A percentile compares a stretch with the other conserved stretches of the same genome.
phyloP scores from a whole-genome alignment of 2,329 filamentous ascomycete species.

The Akanthomyces dipterigenus region DNA sequence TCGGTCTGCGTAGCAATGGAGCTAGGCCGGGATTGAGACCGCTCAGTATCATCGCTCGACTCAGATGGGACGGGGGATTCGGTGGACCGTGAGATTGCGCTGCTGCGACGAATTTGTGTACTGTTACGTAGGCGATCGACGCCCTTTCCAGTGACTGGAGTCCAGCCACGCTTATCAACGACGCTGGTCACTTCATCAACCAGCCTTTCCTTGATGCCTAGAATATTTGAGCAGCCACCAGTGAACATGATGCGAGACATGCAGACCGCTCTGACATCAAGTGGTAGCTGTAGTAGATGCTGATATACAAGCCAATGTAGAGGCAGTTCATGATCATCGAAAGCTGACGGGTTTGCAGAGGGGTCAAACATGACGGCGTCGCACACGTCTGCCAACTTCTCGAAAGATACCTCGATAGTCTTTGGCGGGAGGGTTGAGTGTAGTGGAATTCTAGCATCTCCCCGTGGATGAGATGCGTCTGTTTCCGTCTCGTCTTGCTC shows the following conservation, averaged over 20 bases:
- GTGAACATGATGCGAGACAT: slow-evolving; percentile 86
- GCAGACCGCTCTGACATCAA: slow-evolving; percentile 77
- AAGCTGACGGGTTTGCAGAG: slow-evolving; percentile 42
- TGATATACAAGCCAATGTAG: slow-evolving; percentile 71
- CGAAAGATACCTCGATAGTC: slow-evolving; percentile 60
- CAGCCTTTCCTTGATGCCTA: slow-evolving; percentile 72
- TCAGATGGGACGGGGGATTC: slow-evolving; percentile 19
- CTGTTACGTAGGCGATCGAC: slow-evolving; percentile 48
- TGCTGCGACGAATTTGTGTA: slow-evolving; percentile 32
- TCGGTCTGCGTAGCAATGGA: slow-evolving; percentile 20
- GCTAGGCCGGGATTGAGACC: slow-evolving; percentile 16
- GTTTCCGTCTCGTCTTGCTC: slow-evolving; percentile 50
- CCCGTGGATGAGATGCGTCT: slow-evolving; percentile 20
- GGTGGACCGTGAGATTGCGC: slow-evolving; percentile 13
- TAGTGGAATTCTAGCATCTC: slow-evolving; percentile 33
- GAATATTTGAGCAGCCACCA: slow-evolving; percentile 70
- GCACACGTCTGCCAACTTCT: slow-evolving; percentile 63
- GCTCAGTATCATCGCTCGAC: slow-evolving; percentile 18
- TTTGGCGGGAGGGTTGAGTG: slow-evolving; percentile 42
- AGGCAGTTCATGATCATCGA: slow-evolving; percentile 83
- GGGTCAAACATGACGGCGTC: slow-evolving; percentile 68
- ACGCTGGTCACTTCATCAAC: slow-evolving; percentile 66
- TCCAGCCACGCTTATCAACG: slow-evolving; percentile 67
- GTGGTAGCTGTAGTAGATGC: slow-evolving; percentile 64
- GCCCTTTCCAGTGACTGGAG: slow-evolving; percentile 64